Conservation (phyloP, 257 asterid species). For the Lavandula angustifolia region DNA sequence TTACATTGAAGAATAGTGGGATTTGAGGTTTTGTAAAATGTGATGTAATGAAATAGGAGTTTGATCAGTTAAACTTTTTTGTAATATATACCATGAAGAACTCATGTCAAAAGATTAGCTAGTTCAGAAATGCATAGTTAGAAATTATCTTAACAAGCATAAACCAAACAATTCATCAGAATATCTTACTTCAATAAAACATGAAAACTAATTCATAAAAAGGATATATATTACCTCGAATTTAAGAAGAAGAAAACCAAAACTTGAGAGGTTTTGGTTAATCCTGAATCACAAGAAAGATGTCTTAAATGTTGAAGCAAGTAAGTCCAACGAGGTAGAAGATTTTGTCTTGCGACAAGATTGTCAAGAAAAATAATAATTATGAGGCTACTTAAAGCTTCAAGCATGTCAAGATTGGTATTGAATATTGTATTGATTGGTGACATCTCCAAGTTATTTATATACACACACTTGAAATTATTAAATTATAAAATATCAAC, state of each 20-base stretch:
- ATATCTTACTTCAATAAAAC: background rate
- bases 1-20: background rate
- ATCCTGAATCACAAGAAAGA: background rate
- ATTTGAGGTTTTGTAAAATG: background rate
- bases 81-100: background rate
- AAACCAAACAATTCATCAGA: background rate
- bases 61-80: background rate
- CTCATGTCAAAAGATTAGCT: background rate
- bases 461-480: conserved; percentile 11
- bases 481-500: conserved; percentile 21
- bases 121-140: background rate
- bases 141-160: background rate
- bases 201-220: background rate
- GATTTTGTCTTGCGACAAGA: conserved; percentile 2
- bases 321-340: background rate
- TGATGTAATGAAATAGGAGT: background rate
- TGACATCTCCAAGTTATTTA: conserved; percentile 41
- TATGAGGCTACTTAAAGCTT: conserved; percentile 29
- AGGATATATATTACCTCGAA: conserved; percentile 10
- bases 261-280: background rate
- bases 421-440: conserved; percentile 44
- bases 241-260: conserved; percentile 4
- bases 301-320: background rate
- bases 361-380: conserved; percentile 12
- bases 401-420: conserved; percentile 9